Evolutionary conservation across 1,284 basidiomycete genomes (phyloP).

Genomic region (Sporisorium exsertum): DNA sequence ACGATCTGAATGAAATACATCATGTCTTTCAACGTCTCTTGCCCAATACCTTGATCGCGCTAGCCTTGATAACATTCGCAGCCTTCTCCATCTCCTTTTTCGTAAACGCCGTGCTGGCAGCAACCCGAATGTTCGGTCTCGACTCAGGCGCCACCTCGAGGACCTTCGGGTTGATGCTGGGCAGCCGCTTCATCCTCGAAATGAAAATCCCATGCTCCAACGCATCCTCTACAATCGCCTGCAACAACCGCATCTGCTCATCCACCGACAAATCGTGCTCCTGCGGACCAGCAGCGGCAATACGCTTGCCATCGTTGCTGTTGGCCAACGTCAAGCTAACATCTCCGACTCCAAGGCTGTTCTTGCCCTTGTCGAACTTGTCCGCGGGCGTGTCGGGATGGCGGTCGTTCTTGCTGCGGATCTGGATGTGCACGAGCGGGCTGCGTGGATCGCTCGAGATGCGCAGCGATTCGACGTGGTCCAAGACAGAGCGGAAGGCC

Average conservation of each 20-base stretch:
- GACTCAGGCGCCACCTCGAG: constrained; percentile 55
- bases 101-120: constrained; percentile 80
- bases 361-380: constrained; percentile 50
- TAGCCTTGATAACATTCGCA: constrained; percentile 79
- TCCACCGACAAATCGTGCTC: constrained; percentile 55
- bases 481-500: constrained; percentile 80
- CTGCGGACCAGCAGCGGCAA: constrained; percentile 10
- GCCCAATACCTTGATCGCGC: constrained; percentile 77
- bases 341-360: constrained; percentile 43
- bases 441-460: constrained; percentile 87
- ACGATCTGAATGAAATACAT: constrained; percentile 4
- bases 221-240: constrained; percentile 60
- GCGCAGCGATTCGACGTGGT: constrained; percentile 79
- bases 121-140: constrained; percentile 87
- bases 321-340: constrained; percentile 35
- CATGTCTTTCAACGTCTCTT: constrained; percentile 39
- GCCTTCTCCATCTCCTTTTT: constrained; percentile 94
- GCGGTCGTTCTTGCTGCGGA: constrained; percentile 70
- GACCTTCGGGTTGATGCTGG: constrained; percentile 57
- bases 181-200: constrained; percentile 52
- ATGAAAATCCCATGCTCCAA: constrained; percentile 63
- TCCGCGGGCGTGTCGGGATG: constrained; percentile 58
- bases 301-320: constrained; percentile 35
- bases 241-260: constrained; percentile 60
- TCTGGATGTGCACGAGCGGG: constrained; percentile 86